These are phyloP conservation scores for Ascochyta viciae-villosae DNA, from an alignment of 2,329 filamentous ascomycete genomes.

Conservation along the genomic window DNA sequence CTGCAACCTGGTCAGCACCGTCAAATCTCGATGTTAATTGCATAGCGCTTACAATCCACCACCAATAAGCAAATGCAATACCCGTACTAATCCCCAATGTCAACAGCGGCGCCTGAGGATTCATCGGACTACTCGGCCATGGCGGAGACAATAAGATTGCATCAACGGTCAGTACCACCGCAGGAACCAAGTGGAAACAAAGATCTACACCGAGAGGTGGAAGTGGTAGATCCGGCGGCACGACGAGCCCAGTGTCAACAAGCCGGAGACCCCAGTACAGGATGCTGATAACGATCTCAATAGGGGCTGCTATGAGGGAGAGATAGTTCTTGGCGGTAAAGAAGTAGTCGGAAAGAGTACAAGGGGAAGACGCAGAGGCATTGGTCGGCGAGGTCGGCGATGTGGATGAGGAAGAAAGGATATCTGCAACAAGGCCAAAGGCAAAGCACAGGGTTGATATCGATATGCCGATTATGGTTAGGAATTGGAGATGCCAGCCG, in stretches of 20 bases:
- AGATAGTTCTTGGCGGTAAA: slow-evolving; percentile 73
- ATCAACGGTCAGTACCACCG: slow-evolving; percentile 69
- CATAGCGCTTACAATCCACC: slow-evolving; percentile 63
- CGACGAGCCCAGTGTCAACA: slow-evolving; percentile 59
- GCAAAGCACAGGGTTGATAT: slow-evolving; percentile 68
- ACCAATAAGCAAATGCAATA: slow-evolving; percentile 74
- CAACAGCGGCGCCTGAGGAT: slow-evolving; percentile 57
- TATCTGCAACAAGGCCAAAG: slow-evolving; percentile 68
- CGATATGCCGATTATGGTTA: slow-evolving; percentile 75
- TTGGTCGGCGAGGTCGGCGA: slow-evolving; percentile 40
- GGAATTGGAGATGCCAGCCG: slow-evolving; percentile 74
- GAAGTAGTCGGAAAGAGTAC: slow-evolving; percentile 57
- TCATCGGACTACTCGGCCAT: slow-evolving; percentile 64
- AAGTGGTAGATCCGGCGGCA: slow-evolving; percentile 53
- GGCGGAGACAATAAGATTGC: slow-evolving; percentile 74
- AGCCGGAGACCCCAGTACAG: slow-evolving; percentile 75
- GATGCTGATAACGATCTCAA: slow-evolving; percentile 74
- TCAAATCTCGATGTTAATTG: neutral
- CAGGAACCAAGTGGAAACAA: slow-evolving; percentile 61
- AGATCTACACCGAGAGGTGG: slow-evolving; percentile 60
- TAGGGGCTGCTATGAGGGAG: slow-evolving; percentile 69
- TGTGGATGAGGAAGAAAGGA: slow-evolving; percentile 39
- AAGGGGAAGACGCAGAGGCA: neutral
- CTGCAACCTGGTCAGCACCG: neutral
- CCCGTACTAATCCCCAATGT: slow-evolving; percentile 64